phyloP scores from a whole-genome alignment of 108 stramenopile genomes.

The Conticribra weissflogii region DNA sequence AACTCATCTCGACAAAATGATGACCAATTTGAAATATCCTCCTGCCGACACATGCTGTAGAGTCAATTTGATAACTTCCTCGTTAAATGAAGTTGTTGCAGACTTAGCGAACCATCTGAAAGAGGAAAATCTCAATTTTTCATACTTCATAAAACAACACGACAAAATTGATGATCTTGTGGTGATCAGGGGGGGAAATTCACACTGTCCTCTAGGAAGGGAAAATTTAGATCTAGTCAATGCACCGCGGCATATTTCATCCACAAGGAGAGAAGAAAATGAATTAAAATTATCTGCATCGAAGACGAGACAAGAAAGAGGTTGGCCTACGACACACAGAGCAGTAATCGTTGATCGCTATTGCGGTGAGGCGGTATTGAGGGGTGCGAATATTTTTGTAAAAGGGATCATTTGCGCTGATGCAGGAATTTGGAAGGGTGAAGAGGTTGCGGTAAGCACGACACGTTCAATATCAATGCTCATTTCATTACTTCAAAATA shows the following conservation, averaged over 20 bases:
- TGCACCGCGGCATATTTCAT: conserved; percentile 8
- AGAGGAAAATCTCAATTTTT: not conserved
- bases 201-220: not conserved
- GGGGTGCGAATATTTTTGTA: conserved; percentile 80
- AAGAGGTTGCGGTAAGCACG: conserved; percentile 58
- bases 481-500: not conserved
- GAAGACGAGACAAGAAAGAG: conserved; percentile 39
- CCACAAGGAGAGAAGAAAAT: not conserved
- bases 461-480: not conserved
- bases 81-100: conserved; percentile 45
- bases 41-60: conserved; percentile 58
- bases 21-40: conserved; percentile 58
- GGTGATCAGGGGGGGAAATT: conserved; percentile 2
- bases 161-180: conserved; percentile 22
- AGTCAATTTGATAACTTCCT: conserved; percentile 48
- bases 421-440: conserved; percentile 52
- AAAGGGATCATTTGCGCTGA: conserved; percentile 68
- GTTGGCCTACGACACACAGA: conserved; percentile 72
- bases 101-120: conserved; percentile 33
- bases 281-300: conserved; percentile 25
- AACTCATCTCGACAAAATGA: conserved; percentile 43
- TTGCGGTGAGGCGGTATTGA: conserved; percentile 80
- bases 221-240: not conserved
- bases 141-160: conserved; percentile 18
- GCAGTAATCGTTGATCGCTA: conserved; percentile 67